These are phyloP conservation scores for Stagonosporopsis vannaccii DNA, from an alignment of 2,329 filamentous ascomycete species.

Conservation along the genomic window DNA sequence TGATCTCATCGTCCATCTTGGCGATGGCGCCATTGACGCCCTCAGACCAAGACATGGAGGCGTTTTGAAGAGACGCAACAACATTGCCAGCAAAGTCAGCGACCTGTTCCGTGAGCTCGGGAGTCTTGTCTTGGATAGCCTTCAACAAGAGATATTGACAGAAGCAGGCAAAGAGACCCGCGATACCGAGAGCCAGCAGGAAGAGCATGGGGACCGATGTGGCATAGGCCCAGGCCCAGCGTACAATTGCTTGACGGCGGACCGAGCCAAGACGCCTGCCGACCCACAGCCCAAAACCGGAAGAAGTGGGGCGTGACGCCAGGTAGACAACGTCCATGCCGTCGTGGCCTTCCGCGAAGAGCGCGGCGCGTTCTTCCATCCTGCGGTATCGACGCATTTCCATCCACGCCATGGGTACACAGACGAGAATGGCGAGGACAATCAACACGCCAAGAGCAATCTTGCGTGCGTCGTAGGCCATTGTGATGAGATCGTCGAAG, in stretches of 20 bases:
- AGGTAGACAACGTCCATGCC: conserved; percentile 90
- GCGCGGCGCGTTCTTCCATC: conserved; percentile 72
- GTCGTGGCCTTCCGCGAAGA: conserved; percentile 75
- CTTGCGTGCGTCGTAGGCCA: conserved; percentile 73
- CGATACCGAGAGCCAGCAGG: conserved; percentile 80
- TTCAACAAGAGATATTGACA: conserved; percentile 83
- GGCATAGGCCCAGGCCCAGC: conserved; percentile 88
- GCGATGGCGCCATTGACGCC: conserved; percentile 77
- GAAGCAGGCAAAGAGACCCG: conserved; percentile 81
- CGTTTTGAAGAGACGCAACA: conserved; percentile 72
- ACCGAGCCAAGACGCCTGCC: conserved; percentile 69
- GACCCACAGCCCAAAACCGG: conserved; percentile 73
- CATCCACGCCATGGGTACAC: conserved; percentile 79
- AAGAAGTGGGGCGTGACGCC: conserved; percentile 79
- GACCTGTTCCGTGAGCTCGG: conserved; percentile 75
- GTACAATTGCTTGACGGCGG: conserved; percentile 73
- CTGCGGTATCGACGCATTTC: conserved; percentile 80
- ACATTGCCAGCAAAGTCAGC: conserved; percentile 81
- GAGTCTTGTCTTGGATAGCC: conserved; percentile 76
- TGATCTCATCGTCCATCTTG: conserved; percentile 73
- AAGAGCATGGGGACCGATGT: conserved; percentile 87
- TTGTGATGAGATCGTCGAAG: conserved; percentile 74
- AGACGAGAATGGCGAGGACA: conserved; percentile 73
- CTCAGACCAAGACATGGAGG: conserved; percentile 77
- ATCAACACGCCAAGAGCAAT: conserved; percentile 79